Evolutionary conservation across 23 red algal species (phyloP), one percentile per base, ranked within the genome.

Genomic region (Cyanidium caldarium): DNA sequence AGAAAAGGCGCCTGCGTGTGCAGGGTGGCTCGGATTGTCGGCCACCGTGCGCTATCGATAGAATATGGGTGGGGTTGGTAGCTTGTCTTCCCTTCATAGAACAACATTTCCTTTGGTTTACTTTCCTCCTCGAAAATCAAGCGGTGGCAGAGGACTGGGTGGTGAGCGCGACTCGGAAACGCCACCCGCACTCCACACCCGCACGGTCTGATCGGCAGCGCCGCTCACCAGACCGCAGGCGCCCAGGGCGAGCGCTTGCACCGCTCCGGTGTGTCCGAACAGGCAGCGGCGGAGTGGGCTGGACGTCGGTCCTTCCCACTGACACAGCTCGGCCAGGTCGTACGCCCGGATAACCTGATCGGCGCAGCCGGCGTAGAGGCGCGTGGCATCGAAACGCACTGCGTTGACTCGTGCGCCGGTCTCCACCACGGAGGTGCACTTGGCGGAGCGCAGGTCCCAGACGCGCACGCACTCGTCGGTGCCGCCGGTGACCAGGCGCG

Each of bases 381-480:
- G 51, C 19, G 19, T 28, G 23, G n/a, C n/a, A 28, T 61, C 51
- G 23, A 61, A 61, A 28, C 51, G 13, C 19, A 61, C n/a, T 25
- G 51, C 51, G 21, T 61, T 12, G 51, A 61, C 21, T 16, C 51
- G 19, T 16, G 51, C 19, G 10, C 51, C 51, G 31, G 51, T 61
- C 51, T 61, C 51, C 10, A 61, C n/a, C 23, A 28, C 51, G 5
- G 19, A 28, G 41, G 28, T 36, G 42, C 40, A 75, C 23, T 75
- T 56, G 58, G 45, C 70, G 16, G 46, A 40, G 20, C 70, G 70
- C 40, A 75, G 33, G 21, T 75, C 70, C 70, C 70, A 75, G 1
- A 75, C 17, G 29, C 58, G 46, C n/a, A 75, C 42, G 43, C 45
- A 61, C 15, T 75, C 45, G 33, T 75, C 70, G 30, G 30, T 45